These are phyloP conservation scores for Chlorociboria aeruginascens DNA, from an alignment of 495 filamentous ascomycete species.

Conservation along the genomic window DNA sequence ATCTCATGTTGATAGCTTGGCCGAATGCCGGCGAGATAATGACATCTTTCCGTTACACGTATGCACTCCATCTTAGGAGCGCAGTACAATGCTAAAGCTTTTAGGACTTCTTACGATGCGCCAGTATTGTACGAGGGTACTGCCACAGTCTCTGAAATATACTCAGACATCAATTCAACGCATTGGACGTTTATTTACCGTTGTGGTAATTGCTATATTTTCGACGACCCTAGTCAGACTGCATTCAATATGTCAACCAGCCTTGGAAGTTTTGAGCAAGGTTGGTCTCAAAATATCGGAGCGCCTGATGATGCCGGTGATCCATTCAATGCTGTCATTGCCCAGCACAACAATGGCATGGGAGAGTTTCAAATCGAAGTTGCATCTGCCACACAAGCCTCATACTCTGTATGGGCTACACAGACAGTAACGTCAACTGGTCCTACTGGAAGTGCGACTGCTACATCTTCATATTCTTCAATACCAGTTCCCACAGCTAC, in stretches of 20 bases:
- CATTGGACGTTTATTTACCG: constrained; percentile 47
- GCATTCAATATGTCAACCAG: constrained; percentile 31
- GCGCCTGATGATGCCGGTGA: constrained; percentile 23
- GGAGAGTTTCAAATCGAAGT: constrained; percentile 32
- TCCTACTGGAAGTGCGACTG: constrained; percentile 18
- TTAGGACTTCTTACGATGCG: constrained; percentile 36
- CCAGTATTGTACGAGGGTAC: constrained; percentile 47
- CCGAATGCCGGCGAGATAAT: constrained; percentile 33
- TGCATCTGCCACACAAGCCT: constrained; percentile 27
- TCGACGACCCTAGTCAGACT: constrained; percentile 36
- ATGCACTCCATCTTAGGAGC: constrained; percentile 1
- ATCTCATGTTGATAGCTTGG: constrained; percentile 46
- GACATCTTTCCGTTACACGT: constrained; percentile 43
- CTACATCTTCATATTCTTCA: constrained; percentile 21
- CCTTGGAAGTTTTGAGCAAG: constrained; percentile 26
- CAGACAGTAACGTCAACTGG: constrained; percentile 28
- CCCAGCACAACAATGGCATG: constrained; percentile 33
- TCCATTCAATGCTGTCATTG: constrained; percentile 24
- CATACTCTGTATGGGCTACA: constrained; percentile 38
- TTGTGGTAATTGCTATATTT: constrained; percentile 49
- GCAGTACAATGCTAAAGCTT: background rate
- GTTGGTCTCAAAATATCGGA: constrained; percentile 32
- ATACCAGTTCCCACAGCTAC: constrained; percentile 34
- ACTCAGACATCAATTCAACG: constrained; percentile 38
- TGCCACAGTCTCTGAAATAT: constrained; percentile 45